A percentile compares a stretch with the other conserved stretches of the same genome.
Conservation (phyloP, 1,284 basidiomycete genomes). For the Puccinia triticina region DNA sequence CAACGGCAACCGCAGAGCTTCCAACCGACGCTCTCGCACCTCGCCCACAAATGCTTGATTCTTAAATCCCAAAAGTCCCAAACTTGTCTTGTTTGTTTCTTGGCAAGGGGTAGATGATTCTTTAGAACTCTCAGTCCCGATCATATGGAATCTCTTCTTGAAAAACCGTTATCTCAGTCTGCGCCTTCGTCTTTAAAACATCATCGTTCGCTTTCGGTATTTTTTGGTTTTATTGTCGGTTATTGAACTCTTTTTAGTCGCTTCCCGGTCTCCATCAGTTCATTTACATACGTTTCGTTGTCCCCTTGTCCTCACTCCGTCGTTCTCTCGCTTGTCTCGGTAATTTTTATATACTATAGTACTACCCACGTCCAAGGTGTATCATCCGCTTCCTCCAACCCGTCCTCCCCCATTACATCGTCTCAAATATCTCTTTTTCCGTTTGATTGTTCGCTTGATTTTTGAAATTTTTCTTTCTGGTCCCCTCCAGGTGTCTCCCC, state of each 20-base stretch:
- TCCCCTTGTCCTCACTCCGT: background rate
- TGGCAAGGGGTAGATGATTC: too few relatives aligned
- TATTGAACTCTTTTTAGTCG: background rate
- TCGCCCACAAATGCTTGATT: background rate
- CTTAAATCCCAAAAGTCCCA: background rate
- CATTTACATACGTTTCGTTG: background rate
- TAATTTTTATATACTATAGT: background rate
- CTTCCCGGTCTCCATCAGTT: background rate
- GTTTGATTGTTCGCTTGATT: too few relatives aligned
- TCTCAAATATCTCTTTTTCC: background rate
- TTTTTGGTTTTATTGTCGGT: background rate
- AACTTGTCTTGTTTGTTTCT: background rate
- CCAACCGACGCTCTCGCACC: constrained; percentile 1
- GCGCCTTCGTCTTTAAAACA: too few relatives aligned
- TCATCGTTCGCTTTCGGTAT: background rate
- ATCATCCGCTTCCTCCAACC: background rate
- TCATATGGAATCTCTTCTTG: background rate
- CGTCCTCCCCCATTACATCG: background rate
- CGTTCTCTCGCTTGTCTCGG: background rate
- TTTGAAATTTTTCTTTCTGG: too few relatives aligned
- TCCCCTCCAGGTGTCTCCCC: too few relatives aligned
- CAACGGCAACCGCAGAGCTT: background rate
- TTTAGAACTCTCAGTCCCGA: too few relatives aligned
- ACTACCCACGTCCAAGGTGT: background rate
- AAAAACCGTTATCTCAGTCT: background rate